Evolutionary conservation across 441 rosid genomes (phyloP), one percentile per base, ranked within the genome.

Genomic region (Adansonia grandidieri): DNA sequence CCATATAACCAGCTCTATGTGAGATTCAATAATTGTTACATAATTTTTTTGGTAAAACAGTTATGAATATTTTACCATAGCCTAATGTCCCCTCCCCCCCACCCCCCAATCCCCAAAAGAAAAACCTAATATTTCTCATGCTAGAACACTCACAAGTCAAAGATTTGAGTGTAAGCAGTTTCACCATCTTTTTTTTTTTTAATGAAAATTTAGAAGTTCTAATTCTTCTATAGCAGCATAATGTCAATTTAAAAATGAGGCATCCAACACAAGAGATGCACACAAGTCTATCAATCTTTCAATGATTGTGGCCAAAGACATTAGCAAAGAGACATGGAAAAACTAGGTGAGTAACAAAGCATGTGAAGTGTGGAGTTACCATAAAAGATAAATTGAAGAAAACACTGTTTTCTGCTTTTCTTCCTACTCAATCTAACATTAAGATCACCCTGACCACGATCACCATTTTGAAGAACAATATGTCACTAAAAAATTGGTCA

Each of bases 381-480:
- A 20, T 60, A 58, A 19, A 60, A 60, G 65, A n/a, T 61, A 61
- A 61, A 61, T n/a, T 61, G 42, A 61, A 61, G 15, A 61, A 22
- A 61, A 61, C 11, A 24, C 2, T 24, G 42, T 24, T 24, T 2
- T 61, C 66, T 24, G 40, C n/a, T 61, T 61, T 61, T 61, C 66
- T 61, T 24, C 66, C 66, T 61, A 61, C 42, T 60, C 15, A 60
- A 60, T 20, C 37, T 60, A 14, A 60, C 22, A 60, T 60, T 3
- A 20, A 60, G 64, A 22, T 60, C 64, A 60, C 64, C 64, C 66
- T 61, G n/a, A 61, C 42, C 66, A 61, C 24, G 7, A 61, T 24
- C 42, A 61, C 66, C 66, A 61, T 61, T 60, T 61, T 24, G 66
- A 22, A 24, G 40, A 61, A 61, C 66, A 61, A 40, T 24, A 61